Percentiles rank a stretch among this genome's conserved stretches.
These are phyloP conservation scores for Iris macrosiphon DNA, from an alignment of 106 monocot species.

Conservation along the genomic window DNA sequence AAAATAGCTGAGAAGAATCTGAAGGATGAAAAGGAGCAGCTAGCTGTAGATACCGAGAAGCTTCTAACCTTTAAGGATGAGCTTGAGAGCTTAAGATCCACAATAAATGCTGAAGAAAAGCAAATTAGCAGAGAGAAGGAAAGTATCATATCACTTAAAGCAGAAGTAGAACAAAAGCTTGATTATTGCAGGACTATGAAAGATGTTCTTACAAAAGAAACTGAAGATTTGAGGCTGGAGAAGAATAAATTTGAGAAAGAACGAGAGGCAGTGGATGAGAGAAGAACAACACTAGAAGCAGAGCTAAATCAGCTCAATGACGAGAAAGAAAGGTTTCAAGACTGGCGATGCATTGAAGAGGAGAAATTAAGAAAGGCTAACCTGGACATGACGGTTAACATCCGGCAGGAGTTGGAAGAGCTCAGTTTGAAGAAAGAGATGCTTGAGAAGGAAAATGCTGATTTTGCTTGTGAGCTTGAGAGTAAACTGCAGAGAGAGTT, in stretches of 20 bases:
- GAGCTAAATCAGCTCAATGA: constrained; percentile 17
- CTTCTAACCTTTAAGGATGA: constrained; percentile 6
- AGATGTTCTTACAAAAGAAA: constrained; percentile 22
- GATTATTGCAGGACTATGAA: constrained; percentile 25
- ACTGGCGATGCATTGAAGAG: constrained; percentile 33
- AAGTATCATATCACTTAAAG: constrained; percentile 22
- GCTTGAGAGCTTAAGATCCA: constrained; percentile 20
- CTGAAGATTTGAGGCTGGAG: constrained; percentile 34
- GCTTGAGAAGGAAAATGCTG: constrained; percentile 20
- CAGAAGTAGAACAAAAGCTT: constrained; percentile 35
- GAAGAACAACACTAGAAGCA: constrained; percentile 18
- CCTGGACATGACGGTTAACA: constrained; percentile 5
- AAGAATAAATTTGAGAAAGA: constrained; percentile 41
- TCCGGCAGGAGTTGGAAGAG: constrained; percentile 32
- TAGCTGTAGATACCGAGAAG: constrained; percentile 20
- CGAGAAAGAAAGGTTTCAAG: constrained; percentile 29
- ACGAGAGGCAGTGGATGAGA: constrained; percentile 41
- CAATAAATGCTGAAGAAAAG: constrained; percentile 26
- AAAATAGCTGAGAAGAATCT: constrained; percentile 18
- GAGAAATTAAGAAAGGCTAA: constrained; percentile 26
- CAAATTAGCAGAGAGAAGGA: constrained; percentile 18
- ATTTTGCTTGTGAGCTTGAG: constrained; percentile 2
- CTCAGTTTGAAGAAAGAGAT: constrained; percentile 30
- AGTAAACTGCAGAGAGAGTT: constrained; percentile 7
- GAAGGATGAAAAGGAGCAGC: constrained; percentile 20